These are phyloP conservation scores for Amesomyces nigricolor DNA, from an alignment of 2,329 filamentous ascomycete species.

Conservation along the genomic window DNA sequence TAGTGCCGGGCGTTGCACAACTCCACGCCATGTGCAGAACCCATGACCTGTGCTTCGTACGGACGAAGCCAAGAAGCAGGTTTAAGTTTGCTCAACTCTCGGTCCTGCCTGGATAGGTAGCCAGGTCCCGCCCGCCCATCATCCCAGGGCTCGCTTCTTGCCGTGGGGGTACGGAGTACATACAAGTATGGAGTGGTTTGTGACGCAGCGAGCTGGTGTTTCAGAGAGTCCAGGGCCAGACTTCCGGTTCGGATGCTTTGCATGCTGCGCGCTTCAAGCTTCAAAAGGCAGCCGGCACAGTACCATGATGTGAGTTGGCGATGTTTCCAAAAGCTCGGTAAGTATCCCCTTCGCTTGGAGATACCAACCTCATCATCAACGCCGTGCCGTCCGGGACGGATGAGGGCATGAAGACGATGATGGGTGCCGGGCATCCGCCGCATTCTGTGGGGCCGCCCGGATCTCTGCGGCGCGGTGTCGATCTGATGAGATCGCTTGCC, in stretches of 20 bases:
- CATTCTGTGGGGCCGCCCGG: neutral
- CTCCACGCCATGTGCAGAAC: constrained; percentile 2
- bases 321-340: too few relatives aligned
- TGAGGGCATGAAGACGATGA: constrained; percentile 3
- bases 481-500: neutral
- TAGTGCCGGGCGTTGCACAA: constrained; percentile 11
- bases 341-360: too few relatives aligned
- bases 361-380: too few relatives aligned
- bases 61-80: neutral
- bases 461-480: neutral
- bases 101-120: too few relatives aligned
- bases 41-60: neutral
- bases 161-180: neutral
- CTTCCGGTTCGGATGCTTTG: constrained; percentile 4
- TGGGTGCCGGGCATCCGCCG: neutral
- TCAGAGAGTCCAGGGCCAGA: constrained; percentile 9
- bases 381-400: constrained; percentile 9
- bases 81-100: neutral
- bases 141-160: neutral
- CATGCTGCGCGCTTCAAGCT: neutral
- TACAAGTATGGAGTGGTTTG: neutral
- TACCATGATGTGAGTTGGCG: too few relatives aligned
- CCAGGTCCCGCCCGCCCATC: neutral
- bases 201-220: constrained; percentile 14
- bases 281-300: too few relatives aligned